Base-by-base conservation (phyloP, 2,329 filamentous ascomycete genomes). In the Fusarium sp. region DNA sequence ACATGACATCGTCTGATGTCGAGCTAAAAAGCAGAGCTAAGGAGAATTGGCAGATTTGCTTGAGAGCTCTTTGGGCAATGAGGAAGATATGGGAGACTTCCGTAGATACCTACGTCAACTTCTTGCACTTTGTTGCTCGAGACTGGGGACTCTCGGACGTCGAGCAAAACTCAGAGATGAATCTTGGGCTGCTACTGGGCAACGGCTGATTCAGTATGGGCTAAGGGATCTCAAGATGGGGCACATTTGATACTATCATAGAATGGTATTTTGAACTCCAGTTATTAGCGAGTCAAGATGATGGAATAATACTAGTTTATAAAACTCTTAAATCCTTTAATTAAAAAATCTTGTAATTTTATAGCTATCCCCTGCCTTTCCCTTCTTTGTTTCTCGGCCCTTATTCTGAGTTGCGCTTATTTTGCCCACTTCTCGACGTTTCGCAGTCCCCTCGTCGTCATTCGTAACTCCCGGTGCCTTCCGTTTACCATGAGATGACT, bases 331-430 rank as follows among this genome's bases (percentile, higher is more conserved):
- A 29, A 29, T 8, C 2, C n/a, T n/a, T n/a, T 29, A 45, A 13
- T 65, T 83, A 79, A 98, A 98, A 85, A 97, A 98, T 76, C 97
- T 97, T 45, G 94, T 94, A 81, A 98, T 98, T 76, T 88, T 88
- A 69, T 84, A 84, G 20, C 80, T 84, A 3, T 84, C 83, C 6
- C 75, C 71, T 66, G 69, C 71, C 76, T 95, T 97, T 59, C 88
- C 90, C 84, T 96, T 97, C 81, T 96, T 97, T 76, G 81, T 80
- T 35, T 80, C 83, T 62, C 78, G 85, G 4, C 69, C 79, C 16
- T 78, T 78, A 52, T 87, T 88, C 31, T 80, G 83, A 9, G 83
- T 85, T 2, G 85, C 80, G 57, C 85, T 87, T 52, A 85, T 85
- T 71, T 81, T 82, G 5, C 39, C 27, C 18, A 14, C 2, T 3